Base-by-base conservation (phyloP, 192 early-diverging fungal genomes). In the Dissophora globulifera region DNA sequence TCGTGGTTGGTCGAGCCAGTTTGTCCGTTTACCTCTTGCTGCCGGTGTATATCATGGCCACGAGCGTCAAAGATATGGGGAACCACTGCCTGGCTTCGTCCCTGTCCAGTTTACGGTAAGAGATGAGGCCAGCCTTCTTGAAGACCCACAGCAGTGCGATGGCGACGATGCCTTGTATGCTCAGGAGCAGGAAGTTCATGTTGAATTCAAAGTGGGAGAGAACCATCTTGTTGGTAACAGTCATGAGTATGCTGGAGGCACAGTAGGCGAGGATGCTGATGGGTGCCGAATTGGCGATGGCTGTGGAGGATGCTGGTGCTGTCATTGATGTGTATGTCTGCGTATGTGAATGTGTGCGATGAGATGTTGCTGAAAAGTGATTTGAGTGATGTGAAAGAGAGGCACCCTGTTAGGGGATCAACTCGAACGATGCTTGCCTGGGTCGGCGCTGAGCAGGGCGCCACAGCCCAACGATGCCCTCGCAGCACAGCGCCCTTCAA, bases 31-130 rank as follows among this genome's bases (percentile, higher is more conserved):
- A 82, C 81, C 94, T 91, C 79, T 97, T 97, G 51, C 93, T 93
- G 45, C 96, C 97, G 16, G 96, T 97, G 82, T 98, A 98, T 58
- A 99, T 93, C 97, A 99, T 99, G 40, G 89, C 84, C 4, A 94
- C 94, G 35, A 97, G 86, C 40, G 91, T 83, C 59, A 88, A 62
- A 8, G 95, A 91, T 67, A 99, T 94, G 2, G 91, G 87, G 58
- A 98, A 89, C 95, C 96, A 91, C 51, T 85, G 87, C 26, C 71
- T 84, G 33, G 87, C 88, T 50, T 91, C 88, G 16, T 79, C 56
- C 45, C 55, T 81, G 62, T 90, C 88, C 53, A 91, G 84, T 11
- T 78, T 81, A 38, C 91, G 90, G 79, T 85, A 93, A 48, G 88
- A 84, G 57, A 84, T 88, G 64, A 80, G 79, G 68, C 60, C 84